A percentile compares a stretch with the other conserved stretches of the same genome.
phyloP scores from a whole-genome alignment of 2,329 filamentous ascomycete species.

The Pestalotiopsis sp. region DNA sequence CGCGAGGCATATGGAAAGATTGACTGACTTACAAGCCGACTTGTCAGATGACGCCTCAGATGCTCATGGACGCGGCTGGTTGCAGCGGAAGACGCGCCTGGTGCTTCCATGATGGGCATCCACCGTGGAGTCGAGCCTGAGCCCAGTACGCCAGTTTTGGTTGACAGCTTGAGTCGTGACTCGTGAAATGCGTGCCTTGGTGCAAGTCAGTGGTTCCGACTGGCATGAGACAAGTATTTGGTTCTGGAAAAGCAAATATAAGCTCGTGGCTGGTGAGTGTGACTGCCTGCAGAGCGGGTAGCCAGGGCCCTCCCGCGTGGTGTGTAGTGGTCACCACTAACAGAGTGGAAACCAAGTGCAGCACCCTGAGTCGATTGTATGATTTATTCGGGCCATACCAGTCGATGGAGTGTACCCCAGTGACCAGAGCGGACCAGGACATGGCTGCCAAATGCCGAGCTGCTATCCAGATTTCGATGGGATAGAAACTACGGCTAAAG shows the following conservation, averaged over 20 bases:
- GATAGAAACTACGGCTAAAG: neutral
- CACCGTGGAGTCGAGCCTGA: neutral
- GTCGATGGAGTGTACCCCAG: conserved; percentile 33
- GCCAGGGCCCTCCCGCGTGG: conserved; percentile 36
- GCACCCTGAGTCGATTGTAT: conserved; percentile 22
- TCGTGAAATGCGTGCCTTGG: neutral
- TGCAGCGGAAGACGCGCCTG: neutral
- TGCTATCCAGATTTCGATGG: neutral
- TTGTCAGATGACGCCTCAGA: neutral
- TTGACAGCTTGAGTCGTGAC: neutral
- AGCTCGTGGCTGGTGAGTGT: conserved; percentile 13
- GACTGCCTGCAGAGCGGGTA: conserved; percentile 44
- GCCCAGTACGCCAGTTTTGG: neutral
- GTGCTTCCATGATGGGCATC: neutral
- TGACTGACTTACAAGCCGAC: neutral
- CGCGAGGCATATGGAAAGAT: neutral
- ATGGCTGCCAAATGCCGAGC: conserved; percentile 13
- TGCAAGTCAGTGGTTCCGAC: neutral
- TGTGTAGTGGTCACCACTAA: conserved; percentile 30
- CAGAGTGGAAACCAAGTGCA: conserved; percentile 26
- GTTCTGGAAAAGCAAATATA: conserved; percentile 6
- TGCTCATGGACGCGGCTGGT: neutral
- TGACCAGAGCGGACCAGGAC: conserved; percentile 18
- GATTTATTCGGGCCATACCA: conserved; percentile 22
- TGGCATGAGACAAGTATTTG: neutral